phyloP scores from a whole-genome alignment of 2,329 filamentous ascomycete genomes.

The Exophiala bonariae region DNA sequence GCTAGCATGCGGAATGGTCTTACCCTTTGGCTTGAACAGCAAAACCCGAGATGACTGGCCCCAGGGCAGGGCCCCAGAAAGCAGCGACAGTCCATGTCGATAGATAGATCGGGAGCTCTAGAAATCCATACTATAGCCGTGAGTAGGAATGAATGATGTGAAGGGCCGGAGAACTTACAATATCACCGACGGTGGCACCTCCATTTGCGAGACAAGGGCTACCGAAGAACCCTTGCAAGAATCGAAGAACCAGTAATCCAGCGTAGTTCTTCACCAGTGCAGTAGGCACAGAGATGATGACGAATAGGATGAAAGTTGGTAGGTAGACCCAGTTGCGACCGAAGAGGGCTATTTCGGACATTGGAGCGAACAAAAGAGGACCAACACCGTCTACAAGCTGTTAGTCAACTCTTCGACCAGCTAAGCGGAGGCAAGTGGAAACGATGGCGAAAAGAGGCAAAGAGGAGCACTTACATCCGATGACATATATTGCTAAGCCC shows the following conservation, averaged over 20 bases:
- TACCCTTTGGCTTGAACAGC: constrained; percentile 52
- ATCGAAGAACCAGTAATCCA: constrained; percentile 63
- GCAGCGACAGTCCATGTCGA: constrained; percentile 56
- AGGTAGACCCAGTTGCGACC: constrained; percentile 69
- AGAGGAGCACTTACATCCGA: constrained; percentile 49
- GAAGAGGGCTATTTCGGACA: constrained; percentile 66
- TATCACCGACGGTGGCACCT: constrained; percentile 46
- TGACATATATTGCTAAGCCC: constrained; percentile 25
- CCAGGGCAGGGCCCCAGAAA: constrained; percentile 53
- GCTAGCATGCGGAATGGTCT: neutral
- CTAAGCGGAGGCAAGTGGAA: no score
- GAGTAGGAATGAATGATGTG: neutral
- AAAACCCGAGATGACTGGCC: constrained; percentile 62
- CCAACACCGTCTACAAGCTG: constrained; percentile 17
- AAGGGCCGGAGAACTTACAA: constrained; percentile 19
- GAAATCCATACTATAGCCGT: constrained; percentile 45
- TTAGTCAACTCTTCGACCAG: no score
- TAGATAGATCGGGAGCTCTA: constrained; percentile 58
- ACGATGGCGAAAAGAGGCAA: no score
- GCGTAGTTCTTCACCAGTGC: constrained; percentile 63
- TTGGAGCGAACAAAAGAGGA: constrained; percentile 54
- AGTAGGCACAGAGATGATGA: constrained; percentile 66
- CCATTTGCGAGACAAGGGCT: constrained; percentile 63
- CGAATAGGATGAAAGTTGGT: constrained; percentile 66
- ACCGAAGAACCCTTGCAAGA: constrained; percentile 66